Conservation (phyloP, 2,329 filamentous ascomycete genomes). For the Epichloe brachyelytri region DNA sequence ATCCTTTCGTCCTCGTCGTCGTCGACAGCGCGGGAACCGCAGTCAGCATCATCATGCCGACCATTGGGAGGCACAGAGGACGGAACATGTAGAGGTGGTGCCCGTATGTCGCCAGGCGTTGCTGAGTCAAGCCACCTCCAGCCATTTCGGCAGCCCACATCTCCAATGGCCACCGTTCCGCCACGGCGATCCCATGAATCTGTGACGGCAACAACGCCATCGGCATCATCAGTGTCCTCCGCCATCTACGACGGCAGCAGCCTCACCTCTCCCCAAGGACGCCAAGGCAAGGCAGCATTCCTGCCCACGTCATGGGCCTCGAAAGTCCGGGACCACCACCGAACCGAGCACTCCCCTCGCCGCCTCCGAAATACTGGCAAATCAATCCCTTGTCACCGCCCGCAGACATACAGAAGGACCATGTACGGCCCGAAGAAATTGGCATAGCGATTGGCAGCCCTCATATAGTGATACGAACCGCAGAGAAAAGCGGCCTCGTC, state of each 20-base stretch:
- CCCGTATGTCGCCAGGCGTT: background rate
- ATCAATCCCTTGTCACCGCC: constrained; percentile 2
- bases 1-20: background rate
- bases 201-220: background rate
- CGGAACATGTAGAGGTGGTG: background rate
- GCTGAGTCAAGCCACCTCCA: background rate
- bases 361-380: constrained; percentile 10
- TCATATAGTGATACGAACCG: background rate
- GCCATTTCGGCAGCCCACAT: background rate
- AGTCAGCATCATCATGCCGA: background rate
- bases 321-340: constrained; percentile 31
- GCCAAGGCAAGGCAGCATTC: background rate
- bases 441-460: constrained; percentile 4
- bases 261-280: constrained; percentile 3
- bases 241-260: background rate
- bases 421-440: background rate
- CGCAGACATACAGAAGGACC: background rate
- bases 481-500: constrained; percentile 8
- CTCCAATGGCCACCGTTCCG: background rate
- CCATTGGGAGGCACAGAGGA: background rate
- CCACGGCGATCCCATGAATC: background rate
- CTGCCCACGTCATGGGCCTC: constrained; percentile 10
- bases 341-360: constrained; percentile 27
- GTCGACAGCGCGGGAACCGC: background rate
- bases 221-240: background rate